Percentiles rank a stretch among this genome's conserved stretches.
These are phyloP conservation scores for Phlebiopsis gigantea DNA, from an alignment of 768 basidiomycete genomes.

Conservation along the genomic window DNA sequence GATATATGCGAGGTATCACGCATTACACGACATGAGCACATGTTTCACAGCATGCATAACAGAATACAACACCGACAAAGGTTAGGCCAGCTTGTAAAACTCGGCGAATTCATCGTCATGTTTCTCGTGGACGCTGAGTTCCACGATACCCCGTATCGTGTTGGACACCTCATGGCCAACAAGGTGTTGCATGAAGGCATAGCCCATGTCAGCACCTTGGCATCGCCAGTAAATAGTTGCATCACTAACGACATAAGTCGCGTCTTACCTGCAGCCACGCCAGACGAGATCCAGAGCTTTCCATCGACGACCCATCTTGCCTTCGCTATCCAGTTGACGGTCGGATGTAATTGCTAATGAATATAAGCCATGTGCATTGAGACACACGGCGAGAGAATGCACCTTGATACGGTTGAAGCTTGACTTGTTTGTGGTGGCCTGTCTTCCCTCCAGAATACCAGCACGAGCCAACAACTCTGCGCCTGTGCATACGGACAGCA, in stretches of 20 bases:
- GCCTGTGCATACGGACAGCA: slow-evolving; percentile 24
- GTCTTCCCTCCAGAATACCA: slow-evolving; percentile 28
- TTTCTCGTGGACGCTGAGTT: slow-evolving; percentile 11
- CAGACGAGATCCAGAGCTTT: slow-evolving; percentile 36
- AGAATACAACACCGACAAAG: not conserved
- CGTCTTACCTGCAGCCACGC: slow-evolving; percentile 27
- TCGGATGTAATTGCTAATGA: slow-evolving; percentile 14
- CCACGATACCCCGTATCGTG: slow-evolving; percentile 14
- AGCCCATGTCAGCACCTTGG: slow-evolving; percentile 26
- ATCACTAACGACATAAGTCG: not conserved
- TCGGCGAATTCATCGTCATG: slow-evolving; percentile 25
- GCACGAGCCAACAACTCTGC: slow-evolving; percentile 29
- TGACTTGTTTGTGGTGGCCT: slow-evolving; percentile 35
- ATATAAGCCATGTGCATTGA: slow-evolving; percentile 18
- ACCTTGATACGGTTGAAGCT: slow-evolving; percentile 25
- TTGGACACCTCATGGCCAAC: slow-evolving; percentile 18
- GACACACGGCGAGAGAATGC: slow-evolving; percentile 24
- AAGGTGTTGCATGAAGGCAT: slow-evolving; percentile 30
- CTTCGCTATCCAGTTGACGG: slow-evolving; percentile 31
- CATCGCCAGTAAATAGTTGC: not conserved
- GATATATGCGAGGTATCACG: too few species aligned
- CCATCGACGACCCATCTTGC: slow-evolving; percentile 36
- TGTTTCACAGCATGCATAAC: too few species aligned
- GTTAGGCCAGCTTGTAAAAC: slow-evolving; percentile 16
- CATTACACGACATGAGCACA: too few species aligned